Percentiles rank a stretch among this genome's conserved stretches.
Evolutionary conservation across 768 basidiomycete species (phyloP).

Genomic region (Suillus lakei): DNA sequence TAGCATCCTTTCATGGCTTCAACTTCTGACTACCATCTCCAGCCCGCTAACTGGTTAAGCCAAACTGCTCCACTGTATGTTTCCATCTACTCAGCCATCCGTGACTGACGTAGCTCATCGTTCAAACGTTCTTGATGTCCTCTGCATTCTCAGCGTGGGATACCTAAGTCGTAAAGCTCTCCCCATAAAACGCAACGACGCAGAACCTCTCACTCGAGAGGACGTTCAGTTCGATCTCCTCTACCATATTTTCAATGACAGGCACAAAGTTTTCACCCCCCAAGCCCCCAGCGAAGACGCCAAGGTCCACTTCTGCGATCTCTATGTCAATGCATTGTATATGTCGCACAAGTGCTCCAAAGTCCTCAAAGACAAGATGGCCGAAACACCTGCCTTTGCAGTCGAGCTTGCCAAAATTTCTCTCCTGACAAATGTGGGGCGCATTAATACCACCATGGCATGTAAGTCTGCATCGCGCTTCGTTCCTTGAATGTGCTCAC

Average conservation of each 20-base stretch:
- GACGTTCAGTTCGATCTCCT: constrained; percentile 91
- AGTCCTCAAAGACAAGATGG: constrained; percentile 87
- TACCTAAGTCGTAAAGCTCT: constrained; percentile 66
- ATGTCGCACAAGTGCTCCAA: constrained; percentile 86
- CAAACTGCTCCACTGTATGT: constrained; percentile 61
- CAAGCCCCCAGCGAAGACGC: constrained; percentile 52
- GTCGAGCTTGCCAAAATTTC: constrained; percentile 84
- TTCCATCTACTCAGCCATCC: constrained; percentile 17
- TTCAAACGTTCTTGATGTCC: constrained; percentile 8
- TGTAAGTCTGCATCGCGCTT: constrained; percentile 49
- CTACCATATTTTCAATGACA: constrained; percentile 75
- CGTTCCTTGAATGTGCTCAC: constrained; percentile 21
- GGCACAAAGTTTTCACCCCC: constrained; percentile 70
- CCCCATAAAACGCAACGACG: constrained; percentile 83
- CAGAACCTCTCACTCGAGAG: constrained; percentile 79
- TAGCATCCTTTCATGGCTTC: constrained; percentile 50
- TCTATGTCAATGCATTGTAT: constrained; percentile 83
- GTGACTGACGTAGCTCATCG: constrained; percentile 7
- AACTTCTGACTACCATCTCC: constrained; percentile 40
- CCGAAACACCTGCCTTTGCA: constrained; percentile 78
- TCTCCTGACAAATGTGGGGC: constrained; percentile 85
- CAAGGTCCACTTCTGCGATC: constrained; percentile 77
- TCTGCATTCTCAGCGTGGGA: constrained; percentile 46
- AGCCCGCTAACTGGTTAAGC: constrained; percentile 45
- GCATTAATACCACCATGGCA: constrained; percentile 93